A percentile compares a stretch with the other conserved stretches of the same genome.
Evolutionary conservation across 2,329 filamentous ascomycete species (phyloP).

Genomic region (Xylariaceae sp.): DNA sequence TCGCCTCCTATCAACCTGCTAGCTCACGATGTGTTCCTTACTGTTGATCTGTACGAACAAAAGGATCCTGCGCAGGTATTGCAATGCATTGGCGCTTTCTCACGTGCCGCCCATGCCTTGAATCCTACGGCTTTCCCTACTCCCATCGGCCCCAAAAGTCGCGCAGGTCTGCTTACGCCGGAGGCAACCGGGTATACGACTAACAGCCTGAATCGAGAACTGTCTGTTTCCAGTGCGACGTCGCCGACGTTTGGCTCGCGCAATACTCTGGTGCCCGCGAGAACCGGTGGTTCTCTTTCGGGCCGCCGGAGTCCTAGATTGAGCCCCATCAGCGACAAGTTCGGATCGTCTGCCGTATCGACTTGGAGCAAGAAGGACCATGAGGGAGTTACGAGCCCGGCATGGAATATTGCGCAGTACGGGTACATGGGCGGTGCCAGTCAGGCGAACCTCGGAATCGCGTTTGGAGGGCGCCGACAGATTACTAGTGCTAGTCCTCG

Average conservation of each 20-base stretch:
- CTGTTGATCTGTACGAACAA: slow-evolving; percentile 89
- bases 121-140: slow-evolving; percentile 70
- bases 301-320: slow-evolving; percentile 60
- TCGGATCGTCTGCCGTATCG: slow-evolving; percentile 58
- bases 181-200: slow-evolving; percentile 54
- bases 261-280: slow-evolving; percentile 41
- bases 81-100: slow-evolving; percentile 89
- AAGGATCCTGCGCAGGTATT: slow-evolving; percentile 96
- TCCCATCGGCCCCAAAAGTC: slow-evolving; percentile 68
- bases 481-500: slow-evolving; percentile 78
- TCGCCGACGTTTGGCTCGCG: slow-evolving; percentile 45
- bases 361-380: slow-evolving; percentile 88
- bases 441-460: slow-evolving; percentile 89
- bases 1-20: slow-evolving; percentile 78
- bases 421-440: slow-evolving; percentile 97
- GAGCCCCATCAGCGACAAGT: slow-evolving; percentile 49
- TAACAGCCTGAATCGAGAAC: slow-evolving; percentile 43
- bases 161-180: slow-evolving; percentile 54
- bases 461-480: slow-evolving; percentile 85
- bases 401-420: slow-evolving; percentile 98
- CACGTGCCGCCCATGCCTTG: slow-evolving; percentile 70
- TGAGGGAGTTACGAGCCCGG: slow-evolving; percentile 74
- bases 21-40: slow-evolving; percentile 92
- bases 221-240: slow-evolving; percentile 54
- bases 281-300: slow-evolving; percentile 49